phyloP scores from a whole-genome alignment of 805 yeast species.

The Kodamaea neixiangensis region DNA sequence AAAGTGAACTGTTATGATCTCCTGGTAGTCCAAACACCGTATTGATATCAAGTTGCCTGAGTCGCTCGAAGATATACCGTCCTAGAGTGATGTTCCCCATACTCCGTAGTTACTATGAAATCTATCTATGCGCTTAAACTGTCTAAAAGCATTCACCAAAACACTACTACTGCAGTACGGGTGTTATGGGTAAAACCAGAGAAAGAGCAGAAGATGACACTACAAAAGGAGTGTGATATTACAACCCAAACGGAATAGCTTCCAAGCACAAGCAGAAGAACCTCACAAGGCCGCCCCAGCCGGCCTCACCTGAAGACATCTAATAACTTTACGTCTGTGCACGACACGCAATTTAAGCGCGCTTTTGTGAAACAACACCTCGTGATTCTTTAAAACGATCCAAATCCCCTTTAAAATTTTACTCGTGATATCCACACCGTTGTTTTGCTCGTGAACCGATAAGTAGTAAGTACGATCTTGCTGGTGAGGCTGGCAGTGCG shows the following conservation, averaged over 20 bases:
- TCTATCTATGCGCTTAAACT: constrained; percentile 4
- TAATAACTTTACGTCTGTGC: too few species aligned
- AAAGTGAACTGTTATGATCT: constrained; percentile 71
- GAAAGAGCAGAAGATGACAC: neutral
- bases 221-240: too few species aligned
- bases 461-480: neutral
- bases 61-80: constrained; percentile 74
- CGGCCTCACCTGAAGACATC: too few species aligned
- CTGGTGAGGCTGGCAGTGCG: neutral
- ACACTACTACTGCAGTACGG: neutral
- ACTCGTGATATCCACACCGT: constrained; percentile 14
- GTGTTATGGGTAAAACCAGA: neutral
- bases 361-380: constrained; percentile 12
- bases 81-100: constrained; percentile 38
- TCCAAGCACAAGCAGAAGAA: too few species aligned
- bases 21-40: constrained; percentile 83
- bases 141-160: constrained; percentile 2
- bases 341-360: too few species aligned
- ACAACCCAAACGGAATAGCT: too few species aligned
- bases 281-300: too few species aligned
- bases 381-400: constrained; percentile 13
- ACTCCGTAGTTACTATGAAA: neutral
- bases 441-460: neutral
- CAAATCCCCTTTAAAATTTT: constrained; percentile 7
- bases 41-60: constrained; percentile 66